Evolutionary conservation across 1,284 basidiomycete genomes (phyloP).

Genomic region (Ganoderma lingzhi): DNA sequence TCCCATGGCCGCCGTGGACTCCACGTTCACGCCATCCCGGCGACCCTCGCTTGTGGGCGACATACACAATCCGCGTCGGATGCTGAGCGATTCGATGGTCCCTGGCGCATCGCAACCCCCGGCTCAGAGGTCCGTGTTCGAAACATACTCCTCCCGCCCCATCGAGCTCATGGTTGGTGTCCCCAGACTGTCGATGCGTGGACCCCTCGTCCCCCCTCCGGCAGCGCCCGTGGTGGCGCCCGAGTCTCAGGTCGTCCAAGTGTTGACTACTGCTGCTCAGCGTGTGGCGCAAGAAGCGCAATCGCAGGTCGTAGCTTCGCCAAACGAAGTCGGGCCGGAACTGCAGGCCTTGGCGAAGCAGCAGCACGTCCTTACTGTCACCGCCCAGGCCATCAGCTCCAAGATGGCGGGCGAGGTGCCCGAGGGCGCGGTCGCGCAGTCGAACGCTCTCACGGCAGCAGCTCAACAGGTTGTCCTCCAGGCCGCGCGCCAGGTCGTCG

Average conservation of each 20-base stretch:
- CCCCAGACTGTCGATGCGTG: conserved; percentile 37
- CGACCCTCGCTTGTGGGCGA: conserved; percentile 70
- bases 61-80: conserved; percentile 57
- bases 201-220: conserved; percentile 32
- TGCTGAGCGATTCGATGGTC: conserved; percentile 65
- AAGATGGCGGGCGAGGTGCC: conserved; percentile 63
- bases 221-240: conserved; percentile 45
- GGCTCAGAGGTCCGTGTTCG: conserved; percentile 31
- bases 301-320: conserved; percentile 65
- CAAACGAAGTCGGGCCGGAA: conserved; percentile 56
- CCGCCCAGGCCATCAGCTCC: conserved; percentile 77
- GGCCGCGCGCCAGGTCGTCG: conserved; percentile 74
- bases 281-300: conserved; percentile 78
- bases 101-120: conserved; percentile 39
- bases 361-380: conserved; percentile 79
- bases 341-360: conserved; percentile 78
- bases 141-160: conserved; percentile 29
- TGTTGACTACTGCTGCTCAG: conserved; percentile 76
- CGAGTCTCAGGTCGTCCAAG: conserved; percentile 75
- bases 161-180: conserved; percentile 11
- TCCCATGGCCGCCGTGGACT: conserved; percentile 72
- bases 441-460: conserved; percentile 67
- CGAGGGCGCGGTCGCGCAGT: conserved; percentile 51
- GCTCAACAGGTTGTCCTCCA: conserved; percentile 82
- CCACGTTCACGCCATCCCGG: conserved; percentile 61